These are phyloP conservation scores for Elaeis oleifera DNA, from an alignment of 202 grass and related monocot species.

Conservation along the genomic window DNA sequence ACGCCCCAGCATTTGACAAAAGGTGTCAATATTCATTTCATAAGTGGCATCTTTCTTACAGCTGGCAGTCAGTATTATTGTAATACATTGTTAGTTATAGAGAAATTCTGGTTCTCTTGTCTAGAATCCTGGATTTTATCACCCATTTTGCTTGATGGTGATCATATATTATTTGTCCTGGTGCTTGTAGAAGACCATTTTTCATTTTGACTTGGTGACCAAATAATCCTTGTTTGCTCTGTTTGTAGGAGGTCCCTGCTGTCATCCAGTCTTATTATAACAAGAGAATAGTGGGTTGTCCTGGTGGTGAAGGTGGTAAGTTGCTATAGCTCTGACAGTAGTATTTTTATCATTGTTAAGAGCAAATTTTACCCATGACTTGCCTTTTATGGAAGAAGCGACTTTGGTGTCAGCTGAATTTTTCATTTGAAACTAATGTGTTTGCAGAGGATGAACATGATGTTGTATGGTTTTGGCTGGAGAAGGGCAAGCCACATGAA, in stretches of 20 bases:
- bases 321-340: background rate
- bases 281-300: slow-evolving; percentile 78
- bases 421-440: background rate
- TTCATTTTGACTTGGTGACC: background rate
- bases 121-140: too few species aligned
- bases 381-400: background rate
- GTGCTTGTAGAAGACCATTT: background rate
- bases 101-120: too few species aligned
- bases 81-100: too few species aligned
- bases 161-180: background rate
- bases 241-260: slow-evolving; percentile 55
- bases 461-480: slow-evolving; percentile 85
- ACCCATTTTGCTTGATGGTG: too few species aligned
- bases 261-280: slow-evolving; percentile 60
- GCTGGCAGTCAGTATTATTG: too few species aligned
- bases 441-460: slow-evolving; percentile 83
- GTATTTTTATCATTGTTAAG: background rate
- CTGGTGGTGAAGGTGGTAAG: slow-evolving; percentile 66
- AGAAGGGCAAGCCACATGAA: slow-evolving; percentile 71
- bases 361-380: background rate
- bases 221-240: slow-evolving; percentile 8
- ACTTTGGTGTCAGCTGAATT: background rate
- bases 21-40: too few species aligned
- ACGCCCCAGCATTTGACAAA: too few species aligned
- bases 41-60: too few species aligned